Evolutionary conservation across 192 early-diverging fungal genomes (phyloP).

Genomic region (Podila verticillata): DNA sequence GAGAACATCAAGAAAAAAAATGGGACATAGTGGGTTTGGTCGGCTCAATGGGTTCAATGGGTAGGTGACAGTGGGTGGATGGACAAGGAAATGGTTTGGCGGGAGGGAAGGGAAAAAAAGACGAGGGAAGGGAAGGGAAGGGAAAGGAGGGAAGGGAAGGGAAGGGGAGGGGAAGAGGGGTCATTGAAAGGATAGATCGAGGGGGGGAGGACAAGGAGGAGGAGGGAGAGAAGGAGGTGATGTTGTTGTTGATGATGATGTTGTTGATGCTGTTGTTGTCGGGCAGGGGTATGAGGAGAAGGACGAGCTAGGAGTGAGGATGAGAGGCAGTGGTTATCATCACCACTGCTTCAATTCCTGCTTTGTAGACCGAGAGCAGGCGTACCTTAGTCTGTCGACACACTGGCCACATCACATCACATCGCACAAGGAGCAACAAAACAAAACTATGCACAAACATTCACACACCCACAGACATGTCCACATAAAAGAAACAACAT

Average conservation of each 20-base stretch:
- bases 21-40: too few species aligned
- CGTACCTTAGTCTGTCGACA: not conserved
- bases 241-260: not conserved
- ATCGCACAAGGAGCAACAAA: not conserved
- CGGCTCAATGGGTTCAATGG: too few species aligned
- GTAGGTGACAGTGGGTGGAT: not conserved
- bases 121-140: too few species aligned
- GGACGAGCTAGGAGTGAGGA: too few species aligned
- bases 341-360: too few species aligned
- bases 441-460: not conserved
- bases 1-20: not conserved
- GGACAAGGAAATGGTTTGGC: not conserved
- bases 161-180: too few species aligned
- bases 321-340: too few species aligned
- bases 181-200: not conserved
- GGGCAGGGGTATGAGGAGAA: not conserved
- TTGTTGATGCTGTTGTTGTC: not conserved
- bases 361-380: too few species aligned
- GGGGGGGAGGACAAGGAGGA: not conserved
- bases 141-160: too few species aligned
- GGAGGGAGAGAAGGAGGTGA: not conserved
- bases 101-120: not conserved
- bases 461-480: not conserved
- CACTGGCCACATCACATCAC: not conserved
- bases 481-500: too few species aligned